phyloP scores from a whole-genome alignment of 441 rosid genomes.

The Codiaeum variegatum region DNA sequence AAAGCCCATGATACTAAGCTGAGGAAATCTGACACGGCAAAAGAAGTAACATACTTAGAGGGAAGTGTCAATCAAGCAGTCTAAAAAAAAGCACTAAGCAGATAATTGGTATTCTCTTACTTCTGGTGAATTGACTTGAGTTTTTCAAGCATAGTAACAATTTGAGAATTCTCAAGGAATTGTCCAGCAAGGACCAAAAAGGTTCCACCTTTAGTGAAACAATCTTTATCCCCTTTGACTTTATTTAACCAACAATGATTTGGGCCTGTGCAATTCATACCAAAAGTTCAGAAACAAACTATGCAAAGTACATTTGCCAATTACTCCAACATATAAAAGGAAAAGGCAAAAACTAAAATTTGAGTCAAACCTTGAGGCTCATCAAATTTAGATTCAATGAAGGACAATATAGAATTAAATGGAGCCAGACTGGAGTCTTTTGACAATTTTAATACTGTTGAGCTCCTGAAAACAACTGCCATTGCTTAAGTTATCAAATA shows the following conservation, averaged over 20 bases:
- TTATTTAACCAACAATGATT: slow-evolving; percentile 77
- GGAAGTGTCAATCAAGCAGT: slow-evolving; percentile 4
- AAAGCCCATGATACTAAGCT: slow-evolving; percentile 50
- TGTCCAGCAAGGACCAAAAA: slow-evolving; percentile 54
- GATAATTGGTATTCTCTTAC: slow-evolving; percentile 32
- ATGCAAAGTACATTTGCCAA: neutral
- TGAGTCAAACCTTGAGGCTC: slow-evolving; percentile 49
- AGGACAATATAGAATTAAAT: slow-evolving; percentile 41
- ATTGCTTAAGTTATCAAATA: slow-evolving; percentile 36
- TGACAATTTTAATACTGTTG: slow-evolving; percentile 46
- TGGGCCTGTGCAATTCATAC: slow-evolving; percentile 44
- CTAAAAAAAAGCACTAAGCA: neutral
- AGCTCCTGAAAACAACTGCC: slow-evolving; percentile 59
- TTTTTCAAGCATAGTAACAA: slow-evolving; percentile 45
- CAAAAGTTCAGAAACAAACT: slow-evolving; percentile 10
- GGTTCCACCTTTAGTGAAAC: slow-evolving; percentile 44
- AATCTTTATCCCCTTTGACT: slow-evolving; percentile 30
- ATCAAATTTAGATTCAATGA: slow-evolving; percentile 43
- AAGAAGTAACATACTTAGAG: slow-evolving; percentile 13
- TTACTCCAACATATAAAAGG: neutral
- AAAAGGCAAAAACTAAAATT: neutral
- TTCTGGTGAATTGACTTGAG: slow-evolving; percentile 73
- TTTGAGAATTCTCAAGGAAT: slow-evolving; percentile 34
- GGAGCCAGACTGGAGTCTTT: slow-evolving; percentile 30
- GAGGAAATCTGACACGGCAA: slow-evolving; percentile 55